Evolutionary conservation across 495 filamentous ascomycete species (phyloP).

Genomic region (Parathielavia appendiculata): DNA sequence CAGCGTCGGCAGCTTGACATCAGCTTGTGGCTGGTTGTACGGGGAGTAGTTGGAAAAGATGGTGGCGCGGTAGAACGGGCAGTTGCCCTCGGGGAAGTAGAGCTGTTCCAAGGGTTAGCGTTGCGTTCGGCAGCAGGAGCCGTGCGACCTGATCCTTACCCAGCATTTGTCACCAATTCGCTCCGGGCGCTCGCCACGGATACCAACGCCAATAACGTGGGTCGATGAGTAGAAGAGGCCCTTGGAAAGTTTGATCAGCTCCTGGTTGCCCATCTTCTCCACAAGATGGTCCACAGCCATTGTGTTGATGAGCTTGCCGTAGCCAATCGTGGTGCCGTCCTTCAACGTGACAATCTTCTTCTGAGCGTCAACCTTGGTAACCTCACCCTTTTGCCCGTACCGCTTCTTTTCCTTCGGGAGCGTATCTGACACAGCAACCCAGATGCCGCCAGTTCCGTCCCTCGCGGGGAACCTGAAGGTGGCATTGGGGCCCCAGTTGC

Average conservation of each 20-base stretch:
- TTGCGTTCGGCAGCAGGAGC: background rate
- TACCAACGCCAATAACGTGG: constrained; percentile 93
- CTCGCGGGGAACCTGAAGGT: constrained; percentile 97
- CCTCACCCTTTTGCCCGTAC: constrained; percentile 79
- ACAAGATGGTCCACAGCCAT: constrained; percentile 93
- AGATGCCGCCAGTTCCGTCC: constrained; percentile 96
- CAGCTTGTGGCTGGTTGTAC: constrained; percentile 84
- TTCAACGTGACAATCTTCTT: constrained; percentile 75
- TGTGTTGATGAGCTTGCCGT: constrained; percentile 87
- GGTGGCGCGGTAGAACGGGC: constrained; percentile 98
- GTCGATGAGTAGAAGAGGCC: constrained; percentile 95
- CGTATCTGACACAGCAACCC: constrained; percentile 95
- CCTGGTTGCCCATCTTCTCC: constrained; percentile 79
- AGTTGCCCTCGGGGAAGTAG: constrained; percentile 99
- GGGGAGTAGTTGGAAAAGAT: constrained; percentile 99
- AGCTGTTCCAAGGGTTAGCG: constrained; percentile 51
- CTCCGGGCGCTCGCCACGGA: constrained; percentile 88
- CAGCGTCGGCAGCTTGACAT: constrained; percentile 79
- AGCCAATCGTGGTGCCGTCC: constrained; percentile 85
- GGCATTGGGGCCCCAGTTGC: constrained; percentile 96
- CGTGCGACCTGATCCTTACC: constrained; percentile 44
- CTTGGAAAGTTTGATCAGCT: constrained; percentile 78
- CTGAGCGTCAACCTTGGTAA: constrained; percentile 77
- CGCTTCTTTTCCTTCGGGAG: constrained; percentile 85
- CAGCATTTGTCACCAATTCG: constrained; percentile 99